phyloP scores from a whole-genome alignment of 441 rosid species.

The Arabidopsis lyrata region DNA sequence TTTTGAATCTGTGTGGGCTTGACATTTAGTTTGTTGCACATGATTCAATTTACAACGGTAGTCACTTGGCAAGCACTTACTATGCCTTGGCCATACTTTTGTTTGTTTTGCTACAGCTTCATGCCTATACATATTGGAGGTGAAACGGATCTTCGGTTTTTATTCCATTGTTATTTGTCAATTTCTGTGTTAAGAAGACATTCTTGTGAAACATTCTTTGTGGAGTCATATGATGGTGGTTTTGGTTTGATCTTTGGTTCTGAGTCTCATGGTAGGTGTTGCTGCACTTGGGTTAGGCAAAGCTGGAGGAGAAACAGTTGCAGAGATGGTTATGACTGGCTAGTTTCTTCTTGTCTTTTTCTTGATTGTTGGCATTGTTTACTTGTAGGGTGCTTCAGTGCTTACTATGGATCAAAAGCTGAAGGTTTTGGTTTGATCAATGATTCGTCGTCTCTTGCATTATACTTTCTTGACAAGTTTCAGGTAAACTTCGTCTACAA shows the following conservation, averaged over 20 bases:
- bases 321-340: constrained; percentile 61
- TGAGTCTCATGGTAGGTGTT: constrained; percentile 95
- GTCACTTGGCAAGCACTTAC: too few relatives aligned
- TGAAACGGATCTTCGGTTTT: constrained; percentile 83
- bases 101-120: constrained; percentile 61
- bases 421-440: constrained; percentile 81
- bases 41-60: too few relatives aligned
- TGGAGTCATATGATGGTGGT: constrained; percentile 98
- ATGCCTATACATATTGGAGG: constrained; percentile 90
- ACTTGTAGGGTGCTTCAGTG: constrained; percentile 92
- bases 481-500: constrained; percentile 33
- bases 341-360: constrained; percentile 20
- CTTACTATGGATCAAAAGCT: constrained; percentile 74
- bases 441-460: constrained; percentile 75
- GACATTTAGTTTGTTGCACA: too few relatives aligned
- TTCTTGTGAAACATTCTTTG: constrained; percentile 49
- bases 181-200: constrained; percentile 7
- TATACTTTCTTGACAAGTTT: constrained; percentile 62
- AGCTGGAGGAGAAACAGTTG: constrained; percentile 90
- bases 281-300: constrained; percentile 95
- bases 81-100: too few relatives aligned
- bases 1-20: too few relatives aligned
- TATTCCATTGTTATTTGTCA: not conserved
- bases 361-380: constrained; percentile 22
- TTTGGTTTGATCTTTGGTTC: constrained; percentile 90